Evolutionary conservation across 805 yeast genomes (phyloP).

Genomic region (Saturnispora saitoi): DNA sequence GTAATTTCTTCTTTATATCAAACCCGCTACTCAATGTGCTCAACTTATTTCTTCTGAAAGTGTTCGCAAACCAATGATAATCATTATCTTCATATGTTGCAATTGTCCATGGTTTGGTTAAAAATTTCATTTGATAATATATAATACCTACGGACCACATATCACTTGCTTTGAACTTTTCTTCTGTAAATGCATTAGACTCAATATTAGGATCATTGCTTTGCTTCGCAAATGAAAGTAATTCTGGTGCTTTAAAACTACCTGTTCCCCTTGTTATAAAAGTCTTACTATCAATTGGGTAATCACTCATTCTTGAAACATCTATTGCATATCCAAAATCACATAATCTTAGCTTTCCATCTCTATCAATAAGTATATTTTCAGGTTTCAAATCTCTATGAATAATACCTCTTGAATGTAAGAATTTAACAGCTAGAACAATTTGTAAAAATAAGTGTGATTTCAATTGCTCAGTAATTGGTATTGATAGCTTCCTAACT

Average conservation of each 20-base stretch:
- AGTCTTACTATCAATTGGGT: constrained; percentile 15
- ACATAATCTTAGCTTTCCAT: constrained; percentile 37
- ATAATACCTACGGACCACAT: constrained; percentile 46
- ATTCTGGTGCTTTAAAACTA: constrained; percentile 49
- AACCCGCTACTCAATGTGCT: constrained; percentile 15
- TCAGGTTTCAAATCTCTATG: constrained; percentile 52
- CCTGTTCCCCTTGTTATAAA: constrained; percentile 38
- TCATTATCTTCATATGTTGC: constrained; percentile 28
- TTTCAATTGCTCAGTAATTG: constrained; percentile 29
- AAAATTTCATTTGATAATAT: constrained; percentile 36
- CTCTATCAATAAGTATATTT: constrained; percentile 37
- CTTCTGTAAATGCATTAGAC: neutral
- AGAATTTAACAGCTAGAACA: constrained; percentile 36
- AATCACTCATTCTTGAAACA: constrained; percentile 18
- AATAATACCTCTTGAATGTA: constrained; percentile 36
- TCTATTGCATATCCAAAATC: constrained; percentile 47
- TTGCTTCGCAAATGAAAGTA: constrained; percentile 13
- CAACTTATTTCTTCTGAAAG: constrained; percentile 12
- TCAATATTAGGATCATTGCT: neutral
- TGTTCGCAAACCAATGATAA: constrained; percentile 15
- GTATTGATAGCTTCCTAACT: constrained; percentile 30
- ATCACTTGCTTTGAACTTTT: constrained; percentile 33
- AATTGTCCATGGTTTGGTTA: constrained; percentile 41
- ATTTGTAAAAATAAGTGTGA: constrained; percentile 46
- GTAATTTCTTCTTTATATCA: constrained; percentile 14